Percentiles rank a stretch among this genome's conserved stretches.
These are phyloP conservation scores for Talaromyces sp. DNA, from an alignment of 2,329 filamentous ascomycete species.

Conservation along the genomic window DNA sequence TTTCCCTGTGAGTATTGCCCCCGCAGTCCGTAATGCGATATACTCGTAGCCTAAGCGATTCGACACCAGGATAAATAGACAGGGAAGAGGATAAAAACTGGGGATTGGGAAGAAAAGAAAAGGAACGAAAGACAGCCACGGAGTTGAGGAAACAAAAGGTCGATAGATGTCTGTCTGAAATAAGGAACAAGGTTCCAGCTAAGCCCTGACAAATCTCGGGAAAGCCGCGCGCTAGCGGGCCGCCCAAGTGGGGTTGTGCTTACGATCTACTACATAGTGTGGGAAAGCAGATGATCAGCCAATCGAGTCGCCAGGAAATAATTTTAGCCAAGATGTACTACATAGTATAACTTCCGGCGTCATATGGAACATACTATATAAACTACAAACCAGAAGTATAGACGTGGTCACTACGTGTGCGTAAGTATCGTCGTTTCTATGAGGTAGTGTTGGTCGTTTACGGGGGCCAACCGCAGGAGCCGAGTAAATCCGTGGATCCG, in stretches of 20 bases:
- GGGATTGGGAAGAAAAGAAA: not conserved
- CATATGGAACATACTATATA: not conserved
- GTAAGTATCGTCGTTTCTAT: not conserved
- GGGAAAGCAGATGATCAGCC: not conserved
- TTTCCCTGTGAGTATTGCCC: not conserved
- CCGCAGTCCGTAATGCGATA: not conserved
- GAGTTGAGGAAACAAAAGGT: not conserved
- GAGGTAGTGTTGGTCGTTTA: not conserved
- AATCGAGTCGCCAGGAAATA: not conserved
- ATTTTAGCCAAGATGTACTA: not conserved
- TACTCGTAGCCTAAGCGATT: not conserved
- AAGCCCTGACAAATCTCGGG: slow-evolving; percentile 15
- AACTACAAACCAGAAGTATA: not conserved
- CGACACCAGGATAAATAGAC: not conserved
- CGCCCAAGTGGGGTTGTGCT: not conserved
- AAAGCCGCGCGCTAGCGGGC: slow-evolving; percentile 17
- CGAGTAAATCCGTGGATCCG: not conserved
- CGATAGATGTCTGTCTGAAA: not conserved
- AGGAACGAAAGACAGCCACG: not conserved
- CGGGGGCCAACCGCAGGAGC: not conserved
- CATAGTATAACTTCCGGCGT: not conserved
- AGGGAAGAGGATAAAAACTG: not conserved
- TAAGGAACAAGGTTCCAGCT: not conserved
- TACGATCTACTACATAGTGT: not conserved
- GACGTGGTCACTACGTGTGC: not conserved